Evolutionary conservation across 2,329 filamentous ascomycete species (phyloP), one percentile per base, ranked within the genome.

Genomic region (Aspergillus puulaauensis): DNA sequence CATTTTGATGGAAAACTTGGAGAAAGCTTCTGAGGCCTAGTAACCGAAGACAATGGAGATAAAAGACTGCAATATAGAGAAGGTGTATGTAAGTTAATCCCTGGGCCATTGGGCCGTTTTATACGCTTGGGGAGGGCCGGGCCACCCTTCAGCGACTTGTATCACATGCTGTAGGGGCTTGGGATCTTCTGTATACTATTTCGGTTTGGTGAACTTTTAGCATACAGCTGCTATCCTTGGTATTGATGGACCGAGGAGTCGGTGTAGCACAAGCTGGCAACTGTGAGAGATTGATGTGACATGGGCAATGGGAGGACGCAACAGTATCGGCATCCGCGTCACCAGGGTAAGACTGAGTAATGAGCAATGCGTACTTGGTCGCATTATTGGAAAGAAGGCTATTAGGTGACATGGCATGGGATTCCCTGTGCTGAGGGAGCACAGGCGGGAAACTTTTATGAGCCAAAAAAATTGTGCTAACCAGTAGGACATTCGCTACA

Each of bases 1-100:
- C 73, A 75, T 76, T 51, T 66, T 73, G 62, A 61, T 9, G 24
- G 12, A 47, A 53, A 17, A 6, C 2, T 31, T 40, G n/a, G n/a
- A 11, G 9, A 17, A 35, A 23, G 3, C 12, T 5, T 23, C 14
- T 14, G 23, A 7, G 12, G 17, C 23, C 21, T 31, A 6, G 23
- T 17, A 15, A 27, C 9, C 14, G 35, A 37, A 17, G 12, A 7
- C 12, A 14, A 46, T 9, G 15, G n/a, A 15, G 19, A 17, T 46
- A 15, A 8, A 46, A n/a, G 23, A 46, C 14, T 23, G 12, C n/a
- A 9, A 31, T 27, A n/a, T 46, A 31, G 6, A 24, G 17, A 11
- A 43, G 9, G n/a, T 19, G n/a, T 17, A 21, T 17, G 17, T 43
- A 43, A 9, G 15, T n/a, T n/a, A 9, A 12, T 17, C 17, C 39